Evolutionary conservation across 2,329 filamentous ascomycete genomes (phyloP), one percentile per base, ranked within the genome.

Genomic region (Pseudogymnoascus sp.): DNA sequence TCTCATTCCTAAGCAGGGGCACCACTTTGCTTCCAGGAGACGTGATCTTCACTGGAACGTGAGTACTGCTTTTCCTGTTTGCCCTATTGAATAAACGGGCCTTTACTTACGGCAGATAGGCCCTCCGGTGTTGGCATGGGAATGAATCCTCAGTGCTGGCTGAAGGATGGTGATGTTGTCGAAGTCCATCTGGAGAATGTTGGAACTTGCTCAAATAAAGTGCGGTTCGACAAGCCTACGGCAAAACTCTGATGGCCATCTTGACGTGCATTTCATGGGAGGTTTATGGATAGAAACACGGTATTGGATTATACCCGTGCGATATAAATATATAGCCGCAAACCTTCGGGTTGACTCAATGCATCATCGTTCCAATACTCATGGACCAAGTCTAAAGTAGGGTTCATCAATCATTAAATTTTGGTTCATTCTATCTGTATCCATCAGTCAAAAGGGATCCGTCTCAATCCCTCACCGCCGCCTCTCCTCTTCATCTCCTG

Each of bases 401-500:
- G 31, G 29, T 56, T 56, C 50, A 33, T 56, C n/a, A 56, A 33
- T 56, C 50, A 33, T 56, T 56, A 33, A 56, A 14, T 56, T 56
- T 56, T 56, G 29, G 50, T 56, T 56, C 16, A 8, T 53, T 53
- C 50, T 56, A 56, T 56, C 29, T 21, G 16, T 33, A 56, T 21
- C 10, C 2, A 56, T 61, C 38, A 99, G 75, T 90, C 92, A 75
- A 96, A 96, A 0, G 91, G 91, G 70, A 96, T 87, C 69, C 90
- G 83, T 67, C 91, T 83, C 69, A 96, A 74, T 14, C 79, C 77
- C 65, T 85, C 80, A 6, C 76, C 81, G 31, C 81, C 83, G 69
- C 80, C 81, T 62, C 81, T 81, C 79, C 96, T 97, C 79, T 84
- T 88, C 82, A 89, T 88, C 77, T 96, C 93, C 69, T 92, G 88